A percentile compares a stretch with the other conserved stretches of the same genome.
Evolutionary conservation across 2,329 filamentous ascomycete genomes (phyloP).

Genomic region (Sclerotinia trifoliorum): DNA sequence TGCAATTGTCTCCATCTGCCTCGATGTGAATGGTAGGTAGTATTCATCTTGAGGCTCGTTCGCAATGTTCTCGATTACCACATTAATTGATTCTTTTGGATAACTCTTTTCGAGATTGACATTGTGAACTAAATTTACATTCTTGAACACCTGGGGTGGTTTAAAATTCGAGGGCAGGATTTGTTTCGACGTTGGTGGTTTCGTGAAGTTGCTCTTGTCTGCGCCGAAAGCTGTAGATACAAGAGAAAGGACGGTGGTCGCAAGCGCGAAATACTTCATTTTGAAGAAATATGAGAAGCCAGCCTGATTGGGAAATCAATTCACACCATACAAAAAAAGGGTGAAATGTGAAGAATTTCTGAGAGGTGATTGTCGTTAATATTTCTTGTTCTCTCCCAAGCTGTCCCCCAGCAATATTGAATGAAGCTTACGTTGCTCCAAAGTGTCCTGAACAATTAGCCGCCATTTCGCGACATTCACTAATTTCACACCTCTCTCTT

Average conservation of each 20-base stretch:
- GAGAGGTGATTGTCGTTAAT: conserved; percentile 9
- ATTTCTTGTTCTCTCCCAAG: conserved; percentile 9
- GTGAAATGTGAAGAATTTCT: not conserved
- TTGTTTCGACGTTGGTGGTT: conserved; percentile 53
- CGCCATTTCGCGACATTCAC: conserved; percentile 13
- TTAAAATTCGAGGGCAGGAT: conserved; percentile 67
- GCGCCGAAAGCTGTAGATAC: conserved; percentile 35
- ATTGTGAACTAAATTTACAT: conserved; percentile 84
- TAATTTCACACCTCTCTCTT: conserved; percentile 9
- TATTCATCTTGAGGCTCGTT: conserved; percentile 81
- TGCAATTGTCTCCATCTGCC: conserved; percentile 73
- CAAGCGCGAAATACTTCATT: conserved; percentile 45
- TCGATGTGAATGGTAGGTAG: conserved; percentile 80
- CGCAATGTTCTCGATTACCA: conserved; percentile 88
- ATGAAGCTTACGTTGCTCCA: conserved; percentile 34
- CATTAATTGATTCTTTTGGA: conserved; percentile 84
- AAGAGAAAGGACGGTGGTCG: conserved; percentile 59
- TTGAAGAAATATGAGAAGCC: conserved; percentile 28
- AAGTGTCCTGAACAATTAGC: conserved; percentile 30
- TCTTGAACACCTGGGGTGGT: conserved; percentile 89
- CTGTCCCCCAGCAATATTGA: conserved; percentile 21
- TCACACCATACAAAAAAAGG: not conserved
- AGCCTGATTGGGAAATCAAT: not conserved
- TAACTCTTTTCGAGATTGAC: conserved; percentile 94
- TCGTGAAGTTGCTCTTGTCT: conserved; percentile 37